Base-by-base conservation (phyloP, 1,284 basidiomycete genomes). In the Stereum hirsutum region DNA sequence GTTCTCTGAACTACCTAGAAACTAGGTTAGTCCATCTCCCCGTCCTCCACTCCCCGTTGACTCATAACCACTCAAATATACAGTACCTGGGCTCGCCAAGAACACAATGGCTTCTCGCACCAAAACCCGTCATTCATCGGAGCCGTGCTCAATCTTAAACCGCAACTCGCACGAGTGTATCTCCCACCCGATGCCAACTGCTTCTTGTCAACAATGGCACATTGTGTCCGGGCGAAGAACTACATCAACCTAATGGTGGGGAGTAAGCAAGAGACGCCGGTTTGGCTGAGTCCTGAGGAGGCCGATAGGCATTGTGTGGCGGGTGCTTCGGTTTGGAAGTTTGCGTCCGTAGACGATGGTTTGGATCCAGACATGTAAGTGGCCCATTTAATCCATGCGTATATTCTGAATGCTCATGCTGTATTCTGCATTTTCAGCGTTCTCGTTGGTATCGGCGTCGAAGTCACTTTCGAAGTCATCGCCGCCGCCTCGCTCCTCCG, bases 151-250 rank as follows among this genome's bases (percentile, higher is more conserved):
- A 78, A 81, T 52, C 63, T 93, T 47, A 90, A 90, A 49, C 72
- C 84, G 14, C 64, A 68, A 35, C 69, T 83, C 39, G 85, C 84
- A 1, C 76, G 91, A 12, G 84, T 94, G 31, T 94, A 93, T 60
- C 70, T 94, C 27, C 89, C 91, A 0, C 86, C 89, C n/a, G 91
- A 94, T 57, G 83, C 85, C 27, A 93, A 94, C 61, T 86, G 84
- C 53, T 81, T 84, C 63, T 63, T 92, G 46, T 85, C 81, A 33
- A 84, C 81, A 19, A 71, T 92, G 45, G 76, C 83, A 4, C 91
- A 94, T 62, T 90, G 86, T 53, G 60, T 94, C 49, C 66, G 82
- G 38, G 79, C 87, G 24, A 88, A 85, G 68, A 84, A 90, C 63
- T 91, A 90, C 51, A 67, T 90, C 46, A 90, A 91, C 57, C 60